Conservation (phyloP, 2,329 filamentous ascomycete species). For the Penicillium sp. region DNA sequence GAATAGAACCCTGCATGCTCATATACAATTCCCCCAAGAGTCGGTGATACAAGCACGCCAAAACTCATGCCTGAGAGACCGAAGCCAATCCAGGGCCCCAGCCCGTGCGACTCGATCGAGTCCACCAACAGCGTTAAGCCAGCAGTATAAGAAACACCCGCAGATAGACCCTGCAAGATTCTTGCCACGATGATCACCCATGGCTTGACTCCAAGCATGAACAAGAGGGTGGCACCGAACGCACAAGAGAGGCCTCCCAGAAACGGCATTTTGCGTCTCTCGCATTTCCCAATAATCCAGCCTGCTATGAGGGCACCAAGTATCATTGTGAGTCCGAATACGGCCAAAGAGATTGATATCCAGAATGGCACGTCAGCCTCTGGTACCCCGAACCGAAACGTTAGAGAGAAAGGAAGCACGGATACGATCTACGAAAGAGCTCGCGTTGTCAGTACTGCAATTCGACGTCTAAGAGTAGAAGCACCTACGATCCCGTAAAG, state of each 20-base stretch:
- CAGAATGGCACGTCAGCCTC: slow-evolving; percentile 5
- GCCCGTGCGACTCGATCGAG: slow-evolving; percentile 7
- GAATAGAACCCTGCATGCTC: slow-evolving; percentile 5
- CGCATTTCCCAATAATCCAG: background rate
- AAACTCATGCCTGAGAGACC: slow-evolving; percentile 7
- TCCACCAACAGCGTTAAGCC: slow-evolving; percentile 7
- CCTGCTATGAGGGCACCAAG: slow-evolving; percentile 4
- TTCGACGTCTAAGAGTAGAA: background rate
- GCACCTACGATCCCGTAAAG: slow-evolving; percentile 4
- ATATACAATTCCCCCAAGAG: slow-evolving; percentile 6
- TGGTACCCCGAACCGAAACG: background rate
- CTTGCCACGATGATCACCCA: slow-evolving; percentile 7
- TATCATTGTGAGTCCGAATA: slow-evolving; percentile 3
- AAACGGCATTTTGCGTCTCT: slow-evolving; percentile 2
- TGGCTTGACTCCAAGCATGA: background rate
- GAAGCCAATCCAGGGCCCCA: slow-evolving; percentile 8
- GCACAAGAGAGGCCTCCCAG: slow-evolving; percentile 2
- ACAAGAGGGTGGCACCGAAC: background rate
- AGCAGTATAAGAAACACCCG: slow-evolving; percentile 3
- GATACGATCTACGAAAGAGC: background rate
- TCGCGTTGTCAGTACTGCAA: background rate
- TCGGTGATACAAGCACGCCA: slow-evolving; percentile 4
- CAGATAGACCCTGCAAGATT: slow-evolving; percentile 5
- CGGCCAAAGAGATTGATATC: slow-evolving; percentile 1
- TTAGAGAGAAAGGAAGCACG: slow-evolving; percentile 4